A percentile compares a stretch with the other conserved stretches of the same genome.
These are phyloP conservation scores for Aspergillus novoparasiticus DNA, from an alignment of 2,329 filamentous ascomycete species.

Conservation along the genomic window DNA sequence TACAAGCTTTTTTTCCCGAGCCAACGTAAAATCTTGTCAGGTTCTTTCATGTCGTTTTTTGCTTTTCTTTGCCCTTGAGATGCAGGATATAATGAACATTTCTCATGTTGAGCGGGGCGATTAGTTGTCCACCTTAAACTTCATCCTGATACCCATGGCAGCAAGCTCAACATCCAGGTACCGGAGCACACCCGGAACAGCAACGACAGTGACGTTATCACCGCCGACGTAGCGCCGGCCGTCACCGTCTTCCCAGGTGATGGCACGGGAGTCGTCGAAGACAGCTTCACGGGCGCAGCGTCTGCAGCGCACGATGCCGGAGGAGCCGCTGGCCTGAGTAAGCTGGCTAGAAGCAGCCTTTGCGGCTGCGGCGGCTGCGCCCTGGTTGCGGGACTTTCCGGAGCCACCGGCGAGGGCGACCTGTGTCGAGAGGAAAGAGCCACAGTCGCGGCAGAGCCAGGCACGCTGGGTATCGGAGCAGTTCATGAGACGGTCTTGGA, in stretches of 20 bases:
- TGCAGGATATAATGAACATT: neutral
- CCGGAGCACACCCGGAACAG: constrained; percentile 88
- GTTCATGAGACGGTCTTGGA: constrained; percentile 95
- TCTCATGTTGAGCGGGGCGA: neutral
- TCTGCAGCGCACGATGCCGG: constrained; percentile 73
- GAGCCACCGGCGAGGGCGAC: constrained; percentile 42
- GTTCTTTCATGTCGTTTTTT: constrained; percentile 1
- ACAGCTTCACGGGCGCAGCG: constrained; percentile 70
- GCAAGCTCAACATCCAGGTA: constrained; percentile 94
- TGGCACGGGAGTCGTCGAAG: constrained; percentile 67
- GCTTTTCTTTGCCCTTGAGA: neutral
- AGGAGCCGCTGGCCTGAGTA: constrained; percentile 52
- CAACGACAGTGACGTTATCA: constrained; percentile 86
- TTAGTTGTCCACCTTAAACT: constrained; percentile 72
- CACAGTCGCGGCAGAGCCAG: constrained; percentile 87
- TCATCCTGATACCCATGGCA: constrained; percentile 94
- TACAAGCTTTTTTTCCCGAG: constrained; percentile 20
- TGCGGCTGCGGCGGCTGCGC: constrained; percentile 31
- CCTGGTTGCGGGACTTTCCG: constrained; percentile 32
- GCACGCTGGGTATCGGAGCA: constrained; percentile 91
- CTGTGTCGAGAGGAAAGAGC: constrained; percentile 86
- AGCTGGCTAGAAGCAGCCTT: constrained; percentile 35
- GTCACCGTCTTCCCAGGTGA: constrained; percentile 85
- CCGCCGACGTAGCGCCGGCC: constrained; percentile 84
- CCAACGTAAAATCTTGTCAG: constrained; percentile 1